These are phyloP conservation scores for Penicillium roqueforti DNA, from an alignment of 495 filamentous ascomycete genomes.

Conservation along the genomic window DNA sequence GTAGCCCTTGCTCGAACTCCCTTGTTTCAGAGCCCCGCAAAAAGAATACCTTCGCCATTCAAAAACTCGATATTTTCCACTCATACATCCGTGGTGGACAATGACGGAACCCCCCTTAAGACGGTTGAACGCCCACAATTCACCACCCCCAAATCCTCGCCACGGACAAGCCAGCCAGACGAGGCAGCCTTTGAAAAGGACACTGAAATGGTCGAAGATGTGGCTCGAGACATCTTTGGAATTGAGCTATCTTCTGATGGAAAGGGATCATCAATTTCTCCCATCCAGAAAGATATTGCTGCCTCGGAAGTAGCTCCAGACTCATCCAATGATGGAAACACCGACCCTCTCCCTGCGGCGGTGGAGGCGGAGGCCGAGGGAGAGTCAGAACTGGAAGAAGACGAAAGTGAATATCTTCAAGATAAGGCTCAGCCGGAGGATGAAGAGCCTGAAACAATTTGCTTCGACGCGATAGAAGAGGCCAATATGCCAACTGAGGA, in stretches of 20 bases:
- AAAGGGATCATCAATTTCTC: constrained; percentile 9
- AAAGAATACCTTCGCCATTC: constrained; percentile 38
- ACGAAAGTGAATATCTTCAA: not conserved
- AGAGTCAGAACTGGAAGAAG: not conserved
- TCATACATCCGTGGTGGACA: constrained; percentile 5
- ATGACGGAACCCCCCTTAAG: not conserved
- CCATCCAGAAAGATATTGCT: not conserved
- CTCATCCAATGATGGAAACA: constrained; percentile 11
- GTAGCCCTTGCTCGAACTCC: constrained; percentile 32
- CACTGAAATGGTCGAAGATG: constrained; percentile 25
- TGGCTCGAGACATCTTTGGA: constrained; percentile 27
- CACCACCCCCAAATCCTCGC: not conserved
- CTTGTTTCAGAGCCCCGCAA: constrained; percentile 43
- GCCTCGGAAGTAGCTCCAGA: constrained; percentile 4
- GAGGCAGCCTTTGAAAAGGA: constrained; percentile 12
- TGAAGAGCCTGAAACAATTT: constrained; percentile 23
- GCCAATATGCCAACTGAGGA: constrained; percentile 11
- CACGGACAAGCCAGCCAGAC: not conserved
- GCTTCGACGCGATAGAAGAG: constrained; percentile 24
- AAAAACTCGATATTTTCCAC: constrained; percentile 27
- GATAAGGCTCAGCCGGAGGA: constrained; percentile 16
- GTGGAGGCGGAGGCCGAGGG: not conserved
- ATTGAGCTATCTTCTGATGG: constrained; percentile 19
- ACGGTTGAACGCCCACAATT: not conserved
- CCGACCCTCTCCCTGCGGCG: not conserved